Conservation (phyloP, 1,139 yeast species). For the Kluyveromyces marxianus region DNA sequence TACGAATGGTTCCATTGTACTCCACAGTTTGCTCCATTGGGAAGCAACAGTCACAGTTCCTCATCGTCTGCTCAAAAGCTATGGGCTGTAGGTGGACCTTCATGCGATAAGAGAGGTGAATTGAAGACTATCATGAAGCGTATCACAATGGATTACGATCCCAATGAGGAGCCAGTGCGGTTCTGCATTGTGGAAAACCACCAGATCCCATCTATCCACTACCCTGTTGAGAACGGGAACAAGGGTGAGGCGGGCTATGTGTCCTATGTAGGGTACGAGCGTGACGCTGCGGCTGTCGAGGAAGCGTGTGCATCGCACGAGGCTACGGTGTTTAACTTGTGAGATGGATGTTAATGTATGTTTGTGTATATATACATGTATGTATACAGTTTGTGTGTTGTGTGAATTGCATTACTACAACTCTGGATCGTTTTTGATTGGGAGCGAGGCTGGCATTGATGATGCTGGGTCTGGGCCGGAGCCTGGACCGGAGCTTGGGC, state of each 20-base stretch:
- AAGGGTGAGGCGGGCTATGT: constrained; percentile 31
- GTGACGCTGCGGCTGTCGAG: constrained; percentile 23
- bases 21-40: constrained; percentile 15
- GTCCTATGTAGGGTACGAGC: constrained; percentile 32
- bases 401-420: too few relatives aligned
- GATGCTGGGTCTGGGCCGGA: too few relatives aligned
- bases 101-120: constrained; percentile 38
- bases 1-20: constrained; percentile 40
- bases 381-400: too few relatives aligned
- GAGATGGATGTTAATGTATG: neutral
- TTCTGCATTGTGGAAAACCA: constrained; percentile 31
- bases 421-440: too few relatives aligned
- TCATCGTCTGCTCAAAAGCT: constrained; percentile 20
- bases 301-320: constrained; percentile 21
- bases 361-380: too few relatives aligned
- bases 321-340: constrained; percentile 25
- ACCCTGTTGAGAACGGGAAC: constrained; percentile 25
- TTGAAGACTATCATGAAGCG: constrained; percentile 33
- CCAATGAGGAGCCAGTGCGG: constrained; percentile 29
- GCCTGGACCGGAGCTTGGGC: neutral
- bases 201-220: constrained; percentile 24
- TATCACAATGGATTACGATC: constrained; percentile 33
- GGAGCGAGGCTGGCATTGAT: too few relatives aligned
- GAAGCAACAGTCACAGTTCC: too few relatives aligned
- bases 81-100: constrained; percentile 35